Evolutionary conservation across 1,139 yeast species (phyloP), one percentile per base, ranked within the genome.

Genomic region (Saccharomycopsis hybrid): DNA sequence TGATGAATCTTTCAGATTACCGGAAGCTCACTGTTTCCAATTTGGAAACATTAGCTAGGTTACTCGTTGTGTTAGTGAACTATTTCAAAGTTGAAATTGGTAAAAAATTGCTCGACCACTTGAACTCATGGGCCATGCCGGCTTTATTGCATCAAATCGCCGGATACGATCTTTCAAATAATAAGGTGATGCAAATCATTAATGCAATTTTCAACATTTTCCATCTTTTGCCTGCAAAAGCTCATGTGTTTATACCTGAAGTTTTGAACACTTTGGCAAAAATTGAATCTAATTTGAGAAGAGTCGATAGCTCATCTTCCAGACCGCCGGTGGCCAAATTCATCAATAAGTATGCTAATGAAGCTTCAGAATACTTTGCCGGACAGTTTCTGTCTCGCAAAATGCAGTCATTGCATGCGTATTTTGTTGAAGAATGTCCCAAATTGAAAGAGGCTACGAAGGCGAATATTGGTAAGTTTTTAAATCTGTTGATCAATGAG

Each of bases 81-180:
- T 92, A 94, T 61, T 94, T 94, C 71, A 85, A 95, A 63, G 97
- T 94, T 29, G 99, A 94, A 64, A 92, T 94, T 57, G 99, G 99
- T 36, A 77, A 90, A 52, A 94, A 94, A 61, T 71, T 94, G 50
- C 73, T 94, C 31, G 97, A 94, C 60, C 98, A 94, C 66, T 71
- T 92, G 58, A 85, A 84, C 77, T 96, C 97, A 0, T 90, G 97
- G 96, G 96, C 97, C 0, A 94, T 88, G 58, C 88, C 95, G 5
- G 77, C 78, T 43, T 79, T 86, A 0, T 68, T 94, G 46, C 77
- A 86, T 47, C 78, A 79, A 58, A 77, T 84, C 49, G 82, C 95
- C 0, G 78, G 80, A 28, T 85, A 80, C 59, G 90, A 84, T 52
- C 72, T 88, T 54, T 87, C 82, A 43, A 86, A 82, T 56, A 87